phyloP scores from a whole-genome alignment of 2,329 filamentous ascomycete species.

The Tetracladium maxilliforme region DNA sequence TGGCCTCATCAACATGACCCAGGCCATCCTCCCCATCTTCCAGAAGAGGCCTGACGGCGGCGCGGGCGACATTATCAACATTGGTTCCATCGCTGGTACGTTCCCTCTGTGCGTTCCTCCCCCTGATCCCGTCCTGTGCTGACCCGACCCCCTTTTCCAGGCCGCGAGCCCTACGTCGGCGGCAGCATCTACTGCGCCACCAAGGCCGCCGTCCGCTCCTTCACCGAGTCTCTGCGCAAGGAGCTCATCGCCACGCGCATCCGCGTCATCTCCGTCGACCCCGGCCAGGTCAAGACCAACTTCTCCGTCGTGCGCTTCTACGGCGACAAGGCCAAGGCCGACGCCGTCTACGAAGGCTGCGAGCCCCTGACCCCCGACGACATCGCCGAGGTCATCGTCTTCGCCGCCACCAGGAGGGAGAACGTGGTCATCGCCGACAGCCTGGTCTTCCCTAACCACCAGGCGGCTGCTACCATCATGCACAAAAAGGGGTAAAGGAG shows the following conservation, averaged over 20 bases:
- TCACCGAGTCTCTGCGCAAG: slow-evolving; percentile 69
- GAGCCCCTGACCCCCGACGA: slow-evolving; percentile 82
- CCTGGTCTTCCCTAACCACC: slow-evolving; percentile 76
- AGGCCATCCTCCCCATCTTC: slow-evolving; percentile 75
- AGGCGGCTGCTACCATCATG: slow-evolving; percentile 17
- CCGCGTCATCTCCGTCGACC: slow-evolving; percentile 76
- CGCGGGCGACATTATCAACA: slow-evolving; percentile 86
- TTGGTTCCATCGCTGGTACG: slow-evolving; percentile 89
- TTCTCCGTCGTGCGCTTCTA: slow-evolving; percentile 82
- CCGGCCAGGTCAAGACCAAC: slow-evolving; percentile 87
- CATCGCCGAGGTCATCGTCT: slow-evolving; percentile 82
- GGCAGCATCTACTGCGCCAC: slow-evolving; percentile 89
- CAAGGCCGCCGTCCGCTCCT: slow-evolving; percentile 76
- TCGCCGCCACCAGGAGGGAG: slow-evolving; percentile 67
- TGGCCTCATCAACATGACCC: slow-evolving; percentile 91
- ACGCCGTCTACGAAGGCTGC: slow-evolving; percentile 72
- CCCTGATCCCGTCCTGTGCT: too few species aligned
- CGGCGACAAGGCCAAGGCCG: slow-evolving; percentile 78
- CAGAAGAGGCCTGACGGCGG: slow-evolving; percentile 55
- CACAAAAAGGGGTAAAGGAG: too few species aligned
- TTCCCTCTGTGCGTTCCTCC: too few species aligned
- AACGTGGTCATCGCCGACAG: slow-evolving; percentile 87
- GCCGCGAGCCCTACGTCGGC: slow-evolving; percentile 70
- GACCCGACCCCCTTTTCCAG: too few species aligned
- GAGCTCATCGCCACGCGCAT: slow-evolving; percentile 74